Percentiles rank a stretch among this genome's conserved stretches.
phyloP scores from a whole-genome alignment of 2,329 filamentous ascomycete genomes.

The Mycosphaerella sp. region DNA sequence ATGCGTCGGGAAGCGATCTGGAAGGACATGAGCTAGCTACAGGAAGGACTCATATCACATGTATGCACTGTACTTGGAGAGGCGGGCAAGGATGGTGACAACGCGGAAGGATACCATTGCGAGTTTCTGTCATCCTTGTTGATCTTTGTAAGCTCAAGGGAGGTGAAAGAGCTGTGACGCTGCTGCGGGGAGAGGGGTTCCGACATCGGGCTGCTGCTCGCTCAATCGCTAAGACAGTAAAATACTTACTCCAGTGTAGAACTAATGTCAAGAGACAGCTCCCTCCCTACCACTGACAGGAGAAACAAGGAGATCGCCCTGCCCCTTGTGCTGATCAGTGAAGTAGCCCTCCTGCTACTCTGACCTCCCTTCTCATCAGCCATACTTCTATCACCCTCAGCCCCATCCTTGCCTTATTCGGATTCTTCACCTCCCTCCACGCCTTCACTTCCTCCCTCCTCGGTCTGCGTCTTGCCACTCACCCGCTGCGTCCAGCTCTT shows the following conservation, averaged over 20 bases:
- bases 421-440: constrained; percentile 1
- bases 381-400: constrained; percentile 2
- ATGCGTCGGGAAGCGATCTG: constrained; percentile 13
- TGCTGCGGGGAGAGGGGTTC: background rate
- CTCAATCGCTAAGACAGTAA: too few species aligned
- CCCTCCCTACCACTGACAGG: background rate
- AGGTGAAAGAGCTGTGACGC: too few species aligned
- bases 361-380: background rate
- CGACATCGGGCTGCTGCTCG: too few species aligned
- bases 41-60: too few species aligned
- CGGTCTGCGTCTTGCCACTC: constrained; percentile 11
- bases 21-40: constrained; percentile 20
- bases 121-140: constrained; percentile 3
- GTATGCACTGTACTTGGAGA: background rate
- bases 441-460: background rate
- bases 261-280: constrained; percentile 3
- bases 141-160: background rate
- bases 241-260: too few species aligned
- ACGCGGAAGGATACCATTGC: background rate
- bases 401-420: constrained; percentile 2
- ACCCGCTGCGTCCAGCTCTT: constrained; percentile 27
- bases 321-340: too few species aligned
- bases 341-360: too few species aligned
- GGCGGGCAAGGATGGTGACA: background rate
- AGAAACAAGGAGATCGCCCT: background rate